Percentiles rank a stretch among this genome's conserved stretches.
Evolutionary conservation across 345 rosid genomes (phyloP).

Genomic region (Nasturtium officinale): DNA sequence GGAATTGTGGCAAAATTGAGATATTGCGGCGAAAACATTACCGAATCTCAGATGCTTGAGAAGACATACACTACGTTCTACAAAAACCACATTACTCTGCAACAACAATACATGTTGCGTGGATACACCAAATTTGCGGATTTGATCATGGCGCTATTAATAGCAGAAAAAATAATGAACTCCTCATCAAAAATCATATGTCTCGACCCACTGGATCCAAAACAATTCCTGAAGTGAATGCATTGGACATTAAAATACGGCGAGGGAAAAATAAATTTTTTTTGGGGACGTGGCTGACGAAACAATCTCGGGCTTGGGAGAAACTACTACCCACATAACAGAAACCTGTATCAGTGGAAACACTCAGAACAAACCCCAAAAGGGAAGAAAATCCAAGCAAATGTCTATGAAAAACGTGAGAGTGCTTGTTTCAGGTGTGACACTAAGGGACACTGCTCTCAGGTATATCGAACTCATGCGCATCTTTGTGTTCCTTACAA

Average conservation of each 20-base stretch:
- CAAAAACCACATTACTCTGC: background rate
- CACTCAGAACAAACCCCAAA: background rate
- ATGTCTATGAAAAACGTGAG: background rate
- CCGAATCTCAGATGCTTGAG: background rate
- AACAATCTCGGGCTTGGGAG: too few relatives aligned
- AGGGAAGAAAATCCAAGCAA: background rate
- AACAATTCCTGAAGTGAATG: background rate
- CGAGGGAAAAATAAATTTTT: background rate
- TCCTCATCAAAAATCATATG: background rate
- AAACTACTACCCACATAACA: too few relatives aligned
- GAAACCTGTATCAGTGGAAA: background rate
- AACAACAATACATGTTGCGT: background rate
- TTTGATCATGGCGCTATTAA: background rate
- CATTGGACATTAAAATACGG: background rate
- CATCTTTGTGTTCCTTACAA: background rate
- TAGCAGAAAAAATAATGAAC: background rate
- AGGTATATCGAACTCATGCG: background rate
- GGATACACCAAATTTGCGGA: background rate
- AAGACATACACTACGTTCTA: background rate
- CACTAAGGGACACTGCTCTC: background rate
- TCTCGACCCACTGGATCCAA: background rate
- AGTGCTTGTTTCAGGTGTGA: background rate
- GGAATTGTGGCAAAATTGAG: background rate
- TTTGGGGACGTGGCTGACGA: background rate
- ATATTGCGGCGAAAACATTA: background rate